Evolutionary conservation across 306 rosid species (phyloP).

Genomic region (Cucurbita argyrosperma): DNA sequence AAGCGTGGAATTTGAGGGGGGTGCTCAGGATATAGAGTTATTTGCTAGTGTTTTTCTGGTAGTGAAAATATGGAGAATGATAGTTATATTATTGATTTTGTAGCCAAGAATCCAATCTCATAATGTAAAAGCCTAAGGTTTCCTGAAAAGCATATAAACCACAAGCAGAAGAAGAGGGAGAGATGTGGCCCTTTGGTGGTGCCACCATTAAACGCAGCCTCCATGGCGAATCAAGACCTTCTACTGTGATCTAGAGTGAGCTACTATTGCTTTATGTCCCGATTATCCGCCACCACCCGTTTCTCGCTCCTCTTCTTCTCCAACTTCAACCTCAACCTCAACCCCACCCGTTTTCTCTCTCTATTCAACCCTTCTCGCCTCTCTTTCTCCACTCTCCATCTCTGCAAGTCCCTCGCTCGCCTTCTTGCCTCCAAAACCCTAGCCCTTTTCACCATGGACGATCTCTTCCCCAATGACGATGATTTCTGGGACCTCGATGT

Average conservation of each 20-base stretch:
- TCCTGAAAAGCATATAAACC: neutral
- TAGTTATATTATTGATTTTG: too few species aligned
- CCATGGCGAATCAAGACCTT: neutral
- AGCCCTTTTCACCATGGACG: constrained; percentile 47
- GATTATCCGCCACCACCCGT: constrained; percentile 12
- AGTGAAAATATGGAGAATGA: too few species aligned
- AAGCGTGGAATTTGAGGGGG: too few species aligned
- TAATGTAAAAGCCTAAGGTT: neutral
- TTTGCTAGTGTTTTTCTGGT: too few species aligned
- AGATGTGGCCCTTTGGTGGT: neutral
- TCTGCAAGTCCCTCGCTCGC: constrained; percentile 50
- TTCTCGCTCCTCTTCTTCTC: constrained; percentile 28
- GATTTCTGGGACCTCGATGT: constrained; percentile 36
- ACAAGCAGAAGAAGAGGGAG: neutral
- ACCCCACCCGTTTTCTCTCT: constrained; percentile 47
- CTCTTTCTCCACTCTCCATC: constrained; percentile 42
- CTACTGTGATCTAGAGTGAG: neutral
- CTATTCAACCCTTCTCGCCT: constrained; percentile 11
- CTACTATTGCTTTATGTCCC: constrained; percentile 26
- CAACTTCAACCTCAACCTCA: constrained; percentile 9
- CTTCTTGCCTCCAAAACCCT: constrained; percentile 43
- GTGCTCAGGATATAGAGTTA: too few species aligned
- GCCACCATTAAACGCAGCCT: neutral
- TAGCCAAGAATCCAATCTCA: neutral
- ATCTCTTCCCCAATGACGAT: constrained; percentile 12